Percentiles rank a stretch among this genome's conserved stretches.
Evolutionary conservation across 371 early-diverging fungal species (phyloP).

Genomic region (Mucor ambiguus): DNA sequence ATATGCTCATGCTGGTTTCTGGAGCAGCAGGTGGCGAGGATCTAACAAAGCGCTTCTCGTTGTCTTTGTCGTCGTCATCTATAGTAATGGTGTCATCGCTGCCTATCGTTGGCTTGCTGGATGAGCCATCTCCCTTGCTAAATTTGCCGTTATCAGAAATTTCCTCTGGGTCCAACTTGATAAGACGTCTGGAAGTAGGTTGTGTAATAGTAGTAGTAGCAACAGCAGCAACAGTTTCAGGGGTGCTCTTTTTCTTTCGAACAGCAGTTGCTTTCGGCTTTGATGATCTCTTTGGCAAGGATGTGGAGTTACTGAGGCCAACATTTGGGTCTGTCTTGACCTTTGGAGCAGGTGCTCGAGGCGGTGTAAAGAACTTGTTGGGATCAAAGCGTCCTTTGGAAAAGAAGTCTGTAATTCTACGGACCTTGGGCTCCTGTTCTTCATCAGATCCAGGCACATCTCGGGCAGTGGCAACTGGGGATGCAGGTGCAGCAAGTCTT

Average conservation of each 20-base stretch:
- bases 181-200: neutral
- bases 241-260: neutral
- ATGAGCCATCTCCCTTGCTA: neutral
- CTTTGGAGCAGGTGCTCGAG: neutral
- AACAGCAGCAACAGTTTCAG: no score
- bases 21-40: neutral
- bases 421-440: neutral
- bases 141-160: neutral
- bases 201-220: neutral
- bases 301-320: neutral
- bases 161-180: neutral
- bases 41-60: neutral
- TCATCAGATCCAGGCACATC: neutral
- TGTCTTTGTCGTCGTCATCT: neutral
- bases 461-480: neutral
- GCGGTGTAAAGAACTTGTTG: neutral
- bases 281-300: neutral
- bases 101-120: neutral
- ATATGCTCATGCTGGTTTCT: neutral
- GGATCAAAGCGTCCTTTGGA: neutral
- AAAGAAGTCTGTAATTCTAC: neutral
- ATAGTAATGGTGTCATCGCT: neutral
- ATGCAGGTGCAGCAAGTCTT: neutral
- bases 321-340: neutral
- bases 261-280: neutral